A percentile compares a stretch with the other conserved stretches of the same genome.
Conservation (phyloP, 768 basidiomycete genomes). For the Termitomyces sp. region DNA sequence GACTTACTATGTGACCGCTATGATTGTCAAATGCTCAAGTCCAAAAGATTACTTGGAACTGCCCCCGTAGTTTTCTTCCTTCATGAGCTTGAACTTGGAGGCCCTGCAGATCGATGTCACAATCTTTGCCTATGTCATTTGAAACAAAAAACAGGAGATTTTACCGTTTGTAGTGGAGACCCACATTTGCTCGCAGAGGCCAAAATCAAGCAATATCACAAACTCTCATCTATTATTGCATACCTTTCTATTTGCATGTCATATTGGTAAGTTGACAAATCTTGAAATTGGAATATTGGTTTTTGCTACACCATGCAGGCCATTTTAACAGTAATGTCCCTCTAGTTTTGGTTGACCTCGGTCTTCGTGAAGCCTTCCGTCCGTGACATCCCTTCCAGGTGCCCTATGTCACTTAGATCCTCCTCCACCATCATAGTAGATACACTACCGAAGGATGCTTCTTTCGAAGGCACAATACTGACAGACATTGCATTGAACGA, state of each 20-base stretch:
- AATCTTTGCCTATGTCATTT: not conserved
- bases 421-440: not conserved
- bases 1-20: not conserved
- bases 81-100: not conserved
- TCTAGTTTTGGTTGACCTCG: conserved; percentile 1
- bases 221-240: not conserved
- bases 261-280: not conserved
- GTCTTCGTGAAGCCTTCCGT: conserved; percentile 3
- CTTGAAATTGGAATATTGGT: not conserved
- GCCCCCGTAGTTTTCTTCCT: not conserved
- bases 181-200: conserved; percentile 1
- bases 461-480: not conserved
- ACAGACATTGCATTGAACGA: not conserved
- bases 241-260: not conserved
- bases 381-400: not conserved
- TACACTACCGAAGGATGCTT: not conserved
- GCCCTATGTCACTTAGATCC: not conserved
- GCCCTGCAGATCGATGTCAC: not conserved
- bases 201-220: not conserved
- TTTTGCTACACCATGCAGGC: not conserved
- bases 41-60: not conserved
- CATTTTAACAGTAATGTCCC: not conserved
- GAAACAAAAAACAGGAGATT: not conserved
- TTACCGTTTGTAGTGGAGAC: not conserved
- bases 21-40: not conserved